Evolutionary conservation across 371 early-diverging fungal genomes (phyloP).

Genomic region (Rhizomucor miehei): DNA sequence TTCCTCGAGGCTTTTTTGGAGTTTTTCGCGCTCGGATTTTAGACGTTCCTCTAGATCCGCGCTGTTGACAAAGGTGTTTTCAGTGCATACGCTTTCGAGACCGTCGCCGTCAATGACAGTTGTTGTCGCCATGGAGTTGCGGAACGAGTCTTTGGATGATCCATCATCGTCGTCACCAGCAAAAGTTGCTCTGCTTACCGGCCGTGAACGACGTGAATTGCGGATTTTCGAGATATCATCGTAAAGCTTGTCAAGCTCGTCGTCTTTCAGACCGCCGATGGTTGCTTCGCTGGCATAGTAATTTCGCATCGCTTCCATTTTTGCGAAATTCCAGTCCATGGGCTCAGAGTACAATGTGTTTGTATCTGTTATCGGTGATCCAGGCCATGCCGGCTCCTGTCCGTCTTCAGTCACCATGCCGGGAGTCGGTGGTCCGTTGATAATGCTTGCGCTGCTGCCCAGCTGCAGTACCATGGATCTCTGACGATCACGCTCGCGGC

Average conservation of each 20-base stretch:
- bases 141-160: conserved; percentile 44
- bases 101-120: conserved; percentile 35
- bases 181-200: conserved; percentile 49
- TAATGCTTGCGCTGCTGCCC: neutral
- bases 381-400: conserved; percentile 6
- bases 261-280: conserved; percentile 52
- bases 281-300: conserved; percentile 42
- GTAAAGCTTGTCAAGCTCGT: conserved; percentile 59
- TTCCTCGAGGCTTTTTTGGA: conserved; percentile 42
- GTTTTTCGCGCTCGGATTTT: conserved; percentile 50
- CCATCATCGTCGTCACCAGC: conserved; percentile 48
- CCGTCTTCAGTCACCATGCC: conserved; percentile 34
- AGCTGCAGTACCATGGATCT: conserved; percentile 17
- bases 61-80: conserved; percentile 26
- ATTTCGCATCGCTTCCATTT: conserved; percentile 62
- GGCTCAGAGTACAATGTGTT: conserved; percentile 45
- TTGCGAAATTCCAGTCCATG: conserved; percentile 80
- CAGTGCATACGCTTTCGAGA: conserved; percentile 44
- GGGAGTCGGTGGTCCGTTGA: conserved; percentile 50
- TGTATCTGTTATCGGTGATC: conserved; percentile 4
- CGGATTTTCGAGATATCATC: conserved; percentile 57
- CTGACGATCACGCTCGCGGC: conserved; percentile 62
- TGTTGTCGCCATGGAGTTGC: conserved; percentile 29
- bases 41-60: conserved; percentile 49
- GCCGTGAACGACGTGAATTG: conserved; percentile 47